Evolutionary conservation across 257 asterid genomes (phyloP).

Genomic region (Solanum stenotomum): DNA sequence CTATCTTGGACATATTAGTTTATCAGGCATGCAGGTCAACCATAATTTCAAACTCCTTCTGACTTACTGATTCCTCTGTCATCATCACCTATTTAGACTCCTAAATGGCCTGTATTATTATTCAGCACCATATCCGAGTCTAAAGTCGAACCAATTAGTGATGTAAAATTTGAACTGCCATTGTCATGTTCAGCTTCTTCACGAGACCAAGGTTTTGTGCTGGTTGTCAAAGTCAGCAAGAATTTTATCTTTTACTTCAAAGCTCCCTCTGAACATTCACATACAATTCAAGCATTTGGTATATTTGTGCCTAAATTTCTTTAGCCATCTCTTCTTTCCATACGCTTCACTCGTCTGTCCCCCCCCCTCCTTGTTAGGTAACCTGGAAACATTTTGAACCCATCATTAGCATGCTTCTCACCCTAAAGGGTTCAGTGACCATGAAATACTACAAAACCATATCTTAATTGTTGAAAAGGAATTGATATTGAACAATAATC

Average conservation of each 20-base stretch:
- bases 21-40: neutral
- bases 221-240: neutral
- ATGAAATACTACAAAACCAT: neutral
- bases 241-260: neutral
- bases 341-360: neutral
- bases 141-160: neutral
- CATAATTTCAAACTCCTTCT: neutral
- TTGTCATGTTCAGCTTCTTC: neutral
- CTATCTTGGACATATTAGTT: neutral
- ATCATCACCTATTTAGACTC: neutral
- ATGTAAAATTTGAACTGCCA: neutral
- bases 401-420: neutral
- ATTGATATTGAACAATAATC: neutral
- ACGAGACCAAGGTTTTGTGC: neutral
- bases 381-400: neutral
- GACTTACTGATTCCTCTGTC: neutral
- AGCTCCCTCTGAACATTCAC: neutral
- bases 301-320: neutral
- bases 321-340: neutral
- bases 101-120: neutral
- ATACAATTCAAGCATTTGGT: neutral
- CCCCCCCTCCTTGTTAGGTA: neutral
- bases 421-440: neutral
- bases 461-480: neutral
- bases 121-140: neutral